Percentiles rank a stretch among this genome's conserved stretches.
phyloP scores from a whole-genome alignment of 2,329 filamentous ascomycete genomes.

The Coccinonectria pachysandricola region DNA sequence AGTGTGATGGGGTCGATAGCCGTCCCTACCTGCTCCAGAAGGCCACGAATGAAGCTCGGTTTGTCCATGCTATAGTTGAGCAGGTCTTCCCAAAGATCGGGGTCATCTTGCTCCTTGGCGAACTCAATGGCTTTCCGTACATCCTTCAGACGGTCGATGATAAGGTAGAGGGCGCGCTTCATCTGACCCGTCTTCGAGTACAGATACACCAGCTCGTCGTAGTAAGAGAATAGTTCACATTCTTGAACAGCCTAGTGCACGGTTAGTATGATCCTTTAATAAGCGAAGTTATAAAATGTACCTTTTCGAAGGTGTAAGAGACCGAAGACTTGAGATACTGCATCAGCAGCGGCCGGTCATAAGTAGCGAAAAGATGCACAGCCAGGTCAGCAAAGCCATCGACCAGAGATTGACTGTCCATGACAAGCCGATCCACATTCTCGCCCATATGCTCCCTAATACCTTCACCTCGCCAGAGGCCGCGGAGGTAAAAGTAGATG shows the following conservation, averaged over 20 bases:
- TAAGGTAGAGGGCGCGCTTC: conserved; percentile 81
- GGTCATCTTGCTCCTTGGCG: conserved; percentile 84
- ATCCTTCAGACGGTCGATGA: conserved; percentile 86
- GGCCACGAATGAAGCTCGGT: conserved; percentile 80
- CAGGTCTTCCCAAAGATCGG: conserved; percentile 89
- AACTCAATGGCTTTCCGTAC: conserved; percentile 90
- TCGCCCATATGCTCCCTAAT: conserved; percentile 44
- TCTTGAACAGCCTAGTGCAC: conserved; percentile 59
- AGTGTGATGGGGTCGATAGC: conserved; percentile 86
- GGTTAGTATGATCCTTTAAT: too few species aligned
- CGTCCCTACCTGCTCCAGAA: conserved; percentile 89
- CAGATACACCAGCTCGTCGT: conserved; percentile 89
- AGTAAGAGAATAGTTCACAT: conserved; percentile 72
- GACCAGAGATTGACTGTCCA: conserved; percentile 58
- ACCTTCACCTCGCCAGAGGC: conserved; percentile 70
- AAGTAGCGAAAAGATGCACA: conserved; percentile 75
- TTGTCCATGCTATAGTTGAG: conserved; percentile 97
- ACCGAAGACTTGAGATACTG: conserved; percentile 78
- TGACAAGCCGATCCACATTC: conserved; percentile 44
- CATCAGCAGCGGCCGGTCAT: conserved; percentile 72
- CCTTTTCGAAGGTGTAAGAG: conserved; percentile 77
- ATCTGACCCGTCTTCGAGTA: conserved; percentile 93
- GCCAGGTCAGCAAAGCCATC: conserved; percentile 82
- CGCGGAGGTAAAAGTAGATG: conserved; percentile 83
- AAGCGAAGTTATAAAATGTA: too few species aligned